These are phyloP conservation scores for Cladosporium sp. DNA, from an alignment of 2,329 filamentous ascomycete genomes.

Conservation along the genomic window DNA sequence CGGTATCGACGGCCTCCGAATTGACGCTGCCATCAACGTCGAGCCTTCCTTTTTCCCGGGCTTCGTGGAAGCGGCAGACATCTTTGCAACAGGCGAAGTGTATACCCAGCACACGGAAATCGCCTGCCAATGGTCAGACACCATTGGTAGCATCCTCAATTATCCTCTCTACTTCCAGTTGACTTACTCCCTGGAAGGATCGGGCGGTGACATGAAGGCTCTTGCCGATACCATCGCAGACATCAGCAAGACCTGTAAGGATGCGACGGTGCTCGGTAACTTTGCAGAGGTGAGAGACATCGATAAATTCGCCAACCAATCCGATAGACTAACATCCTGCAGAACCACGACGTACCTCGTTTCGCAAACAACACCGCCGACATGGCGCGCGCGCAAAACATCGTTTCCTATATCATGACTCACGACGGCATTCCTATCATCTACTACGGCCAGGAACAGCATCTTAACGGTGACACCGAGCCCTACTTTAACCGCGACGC, in stretches of 20 bases:
- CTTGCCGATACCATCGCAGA: conserved; percentile 31
- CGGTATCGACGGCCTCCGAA: conserved; percentile 28
- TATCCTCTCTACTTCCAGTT: conserved; percentile 33
- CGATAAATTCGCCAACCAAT: not conserved
- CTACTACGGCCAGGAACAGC: conserved; percentile 21
- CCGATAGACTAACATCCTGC: not conserved
- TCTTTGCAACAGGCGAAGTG: conserved; percentile 30
- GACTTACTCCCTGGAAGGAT: conserved; percentile 31
- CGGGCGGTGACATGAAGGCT: conserved; percentile 31
- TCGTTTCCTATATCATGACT: conserved; percentile 14
- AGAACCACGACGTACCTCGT: conserved; percentile 18
- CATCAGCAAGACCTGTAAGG: conserved; percentile 31
- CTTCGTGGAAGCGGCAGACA: conserved; percentile 23
- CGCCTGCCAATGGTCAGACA: conserved; percentile 24
- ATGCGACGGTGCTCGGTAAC: conserved; percentile 32
- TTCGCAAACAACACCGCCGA: conserved; percentile 15
- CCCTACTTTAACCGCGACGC: conserved; percentile 18
- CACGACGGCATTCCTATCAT: conserved; percentile 20
- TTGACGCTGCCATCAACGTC: conserved; percentile 31
- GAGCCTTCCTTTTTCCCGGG: conserved; percentile 24
- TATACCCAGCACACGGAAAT: conserved; percentile 19
- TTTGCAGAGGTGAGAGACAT: conserved; percentile 29
- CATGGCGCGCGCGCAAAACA: conserved; percentile 14
- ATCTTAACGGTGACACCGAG: conserved; percentile 12
- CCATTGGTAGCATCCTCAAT: conserved; percentile 27